phyloP scores from a whole-genome alignment of 2,329 filamentous ascomycete species.

The Penicillium olsonii region DNA sequence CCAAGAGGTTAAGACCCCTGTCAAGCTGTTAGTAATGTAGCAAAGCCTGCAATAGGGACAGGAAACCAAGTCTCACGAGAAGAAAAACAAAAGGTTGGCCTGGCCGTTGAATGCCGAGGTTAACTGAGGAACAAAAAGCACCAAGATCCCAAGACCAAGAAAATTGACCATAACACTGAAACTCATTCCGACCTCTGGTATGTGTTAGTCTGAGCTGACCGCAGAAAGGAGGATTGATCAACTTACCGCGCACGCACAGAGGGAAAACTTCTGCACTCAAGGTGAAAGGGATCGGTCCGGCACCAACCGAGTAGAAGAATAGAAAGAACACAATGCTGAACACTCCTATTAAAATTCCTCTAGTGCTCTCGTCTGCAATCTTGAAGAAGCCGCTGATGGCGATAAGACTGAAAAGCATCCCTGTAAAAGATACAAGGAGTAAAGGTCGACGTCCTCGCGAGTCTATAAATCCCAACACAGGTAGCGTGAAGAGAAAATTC shows the following conservation, averaged over 20 bases:
- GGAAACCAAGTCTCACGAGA: not conserved
- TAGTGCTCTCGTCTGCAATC: not conserved
- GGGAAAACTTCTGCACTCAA: constrained; percentile 27
- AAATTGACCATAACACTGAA: constrained; percentile 30
- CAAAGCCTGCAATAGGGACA: not conserved
- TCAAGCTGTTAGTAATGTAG: not conserved
- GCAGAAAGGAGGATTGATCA: too few relatives aligned
- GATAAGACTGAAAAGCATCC: not conserved
- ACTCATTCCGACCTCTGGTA: constrained; percentile 25
- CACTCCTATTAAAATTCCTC: not conserved
- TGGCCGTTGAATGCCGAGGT: not conserved
- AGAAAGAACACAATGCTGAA: not conserved
- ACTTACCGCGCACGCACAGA: constrained; percentile 22
- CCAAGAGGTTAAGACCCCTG: not conserved
- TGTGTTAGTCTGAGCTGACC: not conserved
- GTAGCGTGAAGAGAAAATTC: not conserved
- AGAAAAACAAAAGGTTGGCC: constrained; percentile 1
- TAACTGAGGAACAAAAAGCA: constrained; percentile 23
- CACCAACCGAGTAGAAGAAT: constrained; percentile 37
- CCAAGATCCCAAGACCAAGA: constrained; percentile 19
- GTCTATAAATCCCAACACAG: not conserved
- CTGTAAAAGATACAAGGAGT: not conserved
- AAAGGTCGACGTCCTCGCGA: not conserved
- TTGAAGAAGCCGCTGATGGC: not conserved
- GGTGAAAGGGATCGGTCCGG: constrained; percentile 28